phyloP scores from a whole-genome alignment of 352 stramenopile genomes.

The Phytophthora niederhauseri region DNA sequence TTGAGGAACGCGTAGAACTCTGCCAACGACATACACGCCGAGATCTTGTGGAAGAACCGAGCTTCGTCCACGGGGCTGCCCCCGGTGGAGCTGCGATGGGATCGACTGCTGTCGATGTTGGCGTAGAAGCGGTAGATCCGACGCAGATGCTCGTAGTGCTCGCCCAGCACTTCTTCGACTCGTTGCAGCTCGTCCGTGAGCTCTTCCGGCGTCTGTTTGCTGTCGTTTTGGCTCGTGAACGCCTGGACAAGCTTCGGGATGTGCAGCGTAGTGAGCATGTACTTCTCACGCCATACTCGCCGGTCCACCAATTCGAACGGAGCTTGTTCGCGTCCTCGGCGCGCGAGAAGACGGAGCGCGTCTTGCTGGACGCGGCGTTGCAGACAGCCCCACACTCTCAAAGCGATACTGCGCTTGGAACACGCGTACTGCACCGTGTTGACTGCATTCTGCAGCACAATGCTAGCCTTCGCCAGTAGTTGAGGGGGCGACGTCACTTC shows the following conservation, averaged over 20 bases:
- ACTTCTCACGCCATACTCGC: constrained; percentile 57
- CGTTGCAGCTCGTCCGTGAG: constrained; percentile 39
- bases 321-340: constrained; percentile 42
- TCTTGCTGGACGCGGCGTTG: constrained; percentile 67
- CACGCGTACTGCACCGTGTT: constrained; percentile 78
- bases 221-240: constrained; percentile 24
- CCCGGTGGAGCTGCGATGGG: constrained; percentile 1
- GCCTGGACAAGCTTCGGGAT: constrained; percentile 40
- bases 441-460: constrained; percentile 69
- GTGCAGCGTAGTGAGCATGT: constrained; percentile 64
- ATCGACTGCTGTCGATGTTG: constrained; percentile 43
- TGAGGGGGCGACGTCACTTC: constrained; percentile 53
- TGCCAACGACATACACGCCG: constrained; percentile 63
- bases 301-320: constrained; percentile 60
- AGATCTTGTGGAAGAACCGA: constrained; percentile 72
- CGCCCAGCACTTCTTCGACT: constrained; percentile 47
- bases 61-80: constrained; percentile 41
- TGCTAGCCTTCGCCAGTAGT: constrained; percentile 58
- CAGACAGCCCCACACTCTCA: constrained; percentile 61
- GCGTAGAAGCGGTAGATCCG: constrained; percentile 66
- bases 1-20: constrained; percentile 76
- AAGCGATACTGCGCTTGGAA: constrained; percentile 52
- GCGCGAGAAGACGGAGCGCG: constrained; percentile 47
- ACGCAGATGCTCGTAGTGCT: constrained; percentile 51
- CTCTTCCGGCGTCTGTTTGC: constrained; percentile 21